Evolutionary conservation across 2,329 filamentous ascomycete species (phyloP).

Genomic region (Xylariaceae sp.): DNA sequence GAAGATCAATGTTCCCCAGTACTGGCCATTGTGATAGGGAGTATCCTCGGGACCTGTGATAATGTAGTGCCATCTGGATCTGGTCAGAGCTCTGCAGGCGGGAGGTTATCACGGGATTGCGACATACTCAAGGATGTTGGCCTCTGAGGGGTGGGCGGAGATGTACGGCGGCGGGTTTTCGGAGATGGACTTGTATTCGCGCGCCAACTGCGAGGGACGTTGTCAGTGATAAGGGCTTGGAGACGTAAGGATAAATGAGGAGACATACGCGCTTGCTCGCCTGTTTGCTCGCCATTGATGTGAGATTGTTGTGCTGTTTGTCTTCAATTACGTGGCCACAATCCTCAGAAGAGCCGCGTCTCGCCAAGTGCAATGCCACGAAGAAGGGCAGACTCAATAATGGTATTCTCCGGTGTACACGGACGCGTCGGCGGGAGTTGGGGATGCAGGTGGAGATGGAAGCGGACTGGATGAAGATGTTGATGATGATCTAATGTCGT

Average conservation of each 20-base stretch:
- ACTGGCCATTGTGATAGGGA: slow-evolving; percentile 90
- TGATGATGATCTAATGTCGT: not conserved
- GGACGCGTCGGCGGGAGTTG: not conserved
- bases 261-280: slow-evolving; percentile 63
- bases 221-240: slow-evolving; percentile 18
- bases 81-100: slow-evolving; percentile 13
- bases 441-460: not conserved
- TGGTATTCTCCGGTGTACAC: not conserved
- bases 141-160: slow-evolving; percentile 79
- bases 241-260: not conserved
- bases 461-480: not conserved
- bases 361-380: not conserved
- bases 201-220: slow-evolving; percentile 45
- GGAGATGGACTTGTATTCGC: slow-evolving; percentile 58
- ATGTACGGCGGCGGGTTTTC: slow-evolving; percentile 85
- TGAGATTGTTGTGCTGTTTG: slow-evolving; percentile 8
- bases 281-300: slow-evolving; percentile 68
- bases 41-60: slow-evolving; percentile 92
- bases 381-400: not conserved
- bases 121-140: slow-evolving; percentile 80
- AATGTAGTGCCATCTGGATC: slow-evolving; percentile 79
- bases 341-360: slow-evolving; percentile 8
- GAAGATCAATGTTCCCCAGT: slow-evolving; percentile 96
- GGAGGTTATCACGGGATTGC: slow-evolving; percentile 6
- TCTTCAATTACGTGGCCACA: slow-evolving; percentile 4